Percentiles rank a stretch among this genome's conserved stretches.
Evolutionary conservation across 1,284 basidiomycete genomes (phyloP).

Genomic region (Ustilago curta): DNA sequence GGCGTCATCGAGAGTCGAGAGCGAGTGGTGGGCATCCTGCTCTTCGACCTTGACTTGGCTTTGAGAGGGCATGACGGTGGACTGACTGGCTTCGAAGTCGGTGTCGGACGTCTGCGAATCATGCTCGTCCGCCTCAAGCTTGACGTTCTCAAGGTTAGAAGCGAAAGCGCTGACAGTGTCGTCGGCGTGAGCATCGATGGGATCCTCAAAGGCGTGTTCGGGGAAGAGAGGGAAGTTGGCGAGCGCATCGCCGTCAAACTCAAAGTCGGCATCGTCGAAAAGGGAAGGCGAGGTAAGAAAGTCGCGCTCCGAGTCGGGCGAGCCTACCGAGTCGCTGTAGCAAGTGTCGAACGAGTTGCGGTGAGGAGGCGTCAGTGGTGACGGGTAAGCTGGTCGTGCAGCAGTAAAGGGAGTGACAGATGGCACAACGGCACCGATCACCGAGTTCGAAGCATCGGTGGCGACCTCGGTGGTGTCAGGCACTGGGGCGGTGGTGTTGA

Average conservation of each 20-base stretch:
- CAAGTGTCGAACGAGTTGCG: constrained; percentile 42
- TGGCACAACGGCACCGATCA: not conserved
- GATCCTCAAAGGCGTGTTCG: constrained; percentile 32
- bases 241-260: constrained; percentile 35
- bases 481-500: not conserved
- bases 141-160: constrained; percentile 40
- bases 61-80: constrained; percentile 33
- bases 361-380: constrained; percentile 35
- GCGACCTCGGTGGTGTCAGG: not conserved
- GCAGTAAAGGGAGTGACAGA: not conserved
- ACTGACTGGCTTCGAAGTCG: constrained; percentile 32
- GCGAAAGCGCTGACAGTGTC: constrained; percentile 20
- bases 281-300: constrained; percentile 48
- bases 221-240: constrained; percentile 39
- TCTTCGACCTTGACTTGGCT: constrained; percentile 42
- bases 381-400: constrained; percentile 2
- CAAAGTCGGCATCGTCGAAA: constrained; percentile 48
- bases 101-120: constrained; percentile 28
- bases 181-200: constrained; percentile 12
- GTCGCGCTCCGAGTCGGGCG: constrained; percentile 50
- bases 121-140: constrained; percentile 32
- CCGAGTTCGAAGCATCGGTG: not conserved
- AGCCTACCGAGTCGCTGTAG: constrained; percentile 44
- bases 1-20: constrained; percentile 30
- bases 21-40: constrained; percentile 16